phyloP scores from a whole-genome alignment of 768 basidiomycete species.

The Trichaptum fuscoviolaceum region DNA sequence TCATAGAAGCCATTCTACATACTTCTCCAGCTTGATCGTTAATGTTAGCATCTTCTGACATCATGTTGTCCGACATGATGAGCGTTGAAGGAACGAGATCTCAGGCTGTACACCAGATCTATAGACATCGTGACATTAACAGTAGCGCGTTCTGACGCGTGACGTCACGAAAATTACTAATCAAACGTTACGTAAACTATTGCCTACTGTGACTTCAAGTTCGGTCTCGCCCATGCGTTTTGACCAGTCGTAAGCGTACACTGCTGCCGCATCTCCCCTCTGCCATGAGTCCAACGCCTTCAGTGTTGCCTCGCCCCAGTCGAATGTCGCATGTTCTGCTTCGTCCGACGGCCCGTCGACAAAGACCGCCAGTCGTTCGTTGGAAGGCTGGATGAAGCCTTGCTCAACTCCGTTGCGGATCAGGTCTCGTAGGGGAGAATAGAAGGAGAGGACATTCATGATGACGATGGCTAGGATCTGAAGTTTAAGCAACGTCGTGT shows the following conservation, averaged over 20 bases:
- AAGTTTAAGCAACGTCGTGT: background rate
- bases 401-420: conserved; percentile 60
- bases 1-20: background rate
- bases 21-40: background rate
- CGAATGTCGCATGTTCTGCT: conserved; percentile 50
- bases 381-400: conserved; percentile 68
- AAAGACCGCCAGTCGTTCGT: conserved; percentile 60
- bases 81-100: background rate
- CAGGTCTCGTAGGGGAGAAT: conserved; percentile 72
- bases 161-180: background rate
- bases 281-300: conserved; percentile 60
- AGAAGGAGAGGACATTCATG: conserved; percentile 83
- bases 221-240: conserved; percentile 6
- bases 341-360: conserved; percentile 64
- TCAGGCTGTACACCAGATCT: background rate
- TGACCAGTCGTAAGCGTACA: conserved; percentile 15
- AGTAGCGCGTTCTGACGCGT: background rate
- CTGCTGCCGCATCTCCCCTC: conserved; percentile 11
- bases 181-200: background rate
- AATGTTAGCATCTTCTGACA: background rate
- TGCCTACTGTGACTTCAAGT: background rate
- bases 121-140: background rate
- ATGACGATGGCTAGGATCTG: conserved; percentile 66
- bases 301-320: conserved; percentile 75
- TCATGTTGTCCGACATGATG: background rate